Evolutionary conservation across 805 yeast species (phyloP).

Genomic region (Kuraishia molischiana): DNA sequence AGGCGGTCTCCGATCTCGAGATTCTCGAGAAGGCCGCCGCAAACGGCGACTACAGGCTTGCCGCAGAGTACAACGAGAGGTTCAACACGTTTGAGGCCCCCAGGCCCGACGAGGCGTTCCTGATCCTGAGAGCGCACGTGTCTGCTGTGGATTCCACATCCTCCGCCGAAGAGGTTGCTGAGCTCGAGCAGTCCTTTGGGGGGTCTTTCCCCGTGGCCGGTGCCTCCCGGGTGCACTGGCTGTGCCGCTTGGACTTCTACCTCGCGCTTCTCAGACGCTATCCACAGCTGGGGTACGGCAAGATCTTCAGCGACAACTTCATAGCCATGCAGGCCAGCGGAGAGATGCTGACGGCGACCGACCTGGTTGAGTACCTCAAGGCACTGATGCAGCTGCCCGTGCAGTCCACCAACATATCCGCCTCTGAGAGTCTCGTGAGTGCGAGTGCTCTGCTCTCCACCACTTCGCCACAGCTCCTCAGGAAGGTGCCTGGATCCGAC

Average conservation of each 20-base stretch:
- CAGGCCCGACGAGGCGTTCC: conserved; percentile 6
- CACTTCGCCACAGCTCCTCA: background rate
- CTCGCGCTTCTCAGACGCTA: background rate
- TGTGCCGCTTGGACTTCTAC: background rate
- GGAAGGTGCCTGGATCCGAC: background rate
- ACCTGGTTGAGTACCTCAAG: conserved; percentile 11
- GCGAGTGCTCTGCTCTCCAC: background rate
- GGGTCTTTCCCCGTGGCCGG: background rate
- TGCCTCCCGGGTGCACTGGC: background rate
- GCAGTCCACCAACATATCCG: background rate
- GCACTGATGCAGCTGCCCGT: background rate
- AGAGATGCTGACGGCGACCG: conserved; percentile 10
- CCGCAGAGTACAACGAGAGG: background rate
- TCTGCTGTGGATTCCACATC: background rate
- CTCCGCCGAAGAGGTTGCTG: background rate
- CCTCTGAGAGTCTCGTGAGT: background rate
- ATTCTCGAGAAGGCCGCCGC: background rate
- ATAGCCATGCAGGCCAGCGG: conserved; percentile 20
- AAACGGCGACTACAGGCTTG: background rate
- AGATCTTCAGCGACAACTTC: conserved; percentile 12
- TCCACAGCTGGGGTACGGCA: conserved; percentile 1
- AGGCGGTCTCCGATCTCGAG: conserved; percentile 1
- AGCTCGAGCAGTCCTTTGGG: background rate
- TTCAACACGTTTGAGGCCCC: conserved; percentile 1
- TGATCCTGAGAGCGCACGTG: background rate